Percentiles rank a stretch among this genome's conserved stretches.
These are phyloP conservation scores for Scytalidium sp. DNA, from an alignment of 2,329 filamentous ascomycete genomes.

Conservation along the genomic window DNA sequence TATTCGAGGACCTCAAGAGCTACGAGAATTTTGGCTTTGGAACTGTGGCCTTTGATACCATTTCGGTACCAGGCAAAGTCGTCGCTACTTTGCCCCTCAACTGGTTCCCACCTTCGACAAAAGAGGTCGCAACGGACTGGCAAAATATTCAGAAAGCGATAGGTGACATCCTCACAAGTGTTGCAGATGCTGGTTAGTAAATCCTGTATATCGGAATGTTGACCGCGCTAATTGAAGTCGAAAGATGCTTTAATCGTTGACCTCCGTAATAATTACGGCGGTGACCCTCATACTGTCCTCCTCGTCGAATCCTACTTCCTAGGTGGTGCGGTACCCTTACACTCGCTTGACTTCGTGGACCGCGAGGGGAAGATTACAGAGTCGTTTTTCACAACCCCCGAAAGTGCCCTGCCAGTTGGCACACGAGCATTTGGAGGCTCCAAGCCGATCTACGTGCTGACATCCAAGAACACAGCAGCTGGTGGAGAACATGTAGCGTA, in stretches of 20 bases:
- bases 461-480: not conserved
- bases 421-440: constrained; percentile 3
- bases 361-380: not conserved
- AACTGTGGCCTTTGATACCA: not conserved
- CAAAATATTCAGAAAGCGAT: constrained; percentile 3
- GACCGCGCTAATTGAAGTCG: too few species aligned
- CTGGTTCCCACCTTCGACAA: constrained; percentile 1
- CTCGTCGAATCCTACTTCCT: constrained; percentile 6
- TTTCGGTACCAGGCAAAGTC: not conserved
- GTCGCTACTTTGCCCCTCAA: constrained; percentile 4
- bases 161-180: constrained; percentile 2
- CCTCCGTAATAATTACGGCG: constrained; percentile 4
- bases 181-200: constrained; percentile 2
- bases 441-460: constrained; percentile 6
- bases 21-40: too few species aligned
- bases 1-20: too few species aligned
- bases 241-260: constrained; percentile 4
- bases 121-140: not conserved
- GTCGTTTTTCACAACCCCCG: constrained; percentile 1
- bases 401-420: constrained; percentile 1
- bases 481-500: constrained; percentile 23
- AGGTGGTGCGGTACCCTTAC: constrained; percentile 1
- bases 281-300: constrained; percentile 3
- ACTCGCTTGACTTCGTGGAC: constrained; percentile 2
- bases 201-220: too few species aligned